Conservation (phyloP, 2,329 filamentous ascomycete species). For the Colletotrichum sp. region DNA sequence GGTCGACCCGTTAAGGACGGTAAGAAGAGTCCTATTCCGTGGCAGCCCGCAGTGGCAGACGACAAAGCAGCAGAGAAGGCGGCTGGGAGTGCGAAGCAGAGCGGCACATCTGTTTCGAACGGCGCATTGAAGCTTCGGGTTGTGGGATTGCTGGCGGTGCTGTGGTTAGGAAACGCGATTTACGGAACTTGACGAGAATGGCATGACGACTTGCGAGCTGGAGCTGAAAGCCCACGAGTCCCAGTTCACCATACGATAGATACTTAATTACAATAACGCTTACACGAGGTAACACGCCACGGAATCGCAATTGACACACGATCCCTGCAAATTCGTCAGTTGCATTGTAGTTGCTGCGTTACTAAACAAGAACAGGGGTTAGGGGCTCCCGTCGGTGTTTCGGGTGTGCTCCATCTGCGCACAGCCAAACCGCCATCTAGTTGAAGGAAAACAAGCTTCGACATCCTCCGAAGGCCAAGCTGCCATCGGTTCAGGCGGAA, state of each 20-base stretch:
- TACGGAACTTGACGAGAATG: slow-evolving; percentile 7
- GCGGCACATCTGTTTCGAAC: background rate
- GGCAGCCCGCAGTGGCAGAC: background rate
- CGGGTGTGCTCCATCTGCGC: slow-evolving; percentile 4
- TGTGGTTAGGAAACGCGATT: slow-evolving; percentile 20
- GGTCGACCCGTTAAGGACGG: slow-evolving; percentile 4
- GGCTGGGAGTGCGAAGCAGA: background rate
- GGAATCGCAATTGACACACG: background rate
- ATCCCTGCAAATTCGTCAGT: background rate
- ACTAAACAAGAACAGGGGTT: slow-evolving; percentile 2
- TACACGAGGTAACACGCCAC: background rate
- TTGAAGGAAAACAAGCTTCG: slow-evolving; percentile 9
- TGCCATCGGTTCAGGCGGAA: background rate
- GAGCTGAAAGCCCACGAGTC: background rate
- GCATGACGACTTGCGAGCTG: background rate
- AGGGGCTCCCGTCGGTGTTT: background rate
- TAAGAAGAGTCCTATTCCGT: slow-evolving; percentile 10
- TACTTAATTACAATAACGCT: slow-evolving; percentile 1
- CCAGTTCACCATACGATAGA: background rate
- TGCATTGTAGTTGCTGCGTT: background rate
- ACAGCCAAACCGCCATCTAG: background rate
- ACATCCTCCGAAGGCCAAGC: background rate
- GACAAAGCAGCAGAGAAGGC: background rate
- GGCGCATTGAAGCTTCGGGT: background rate
- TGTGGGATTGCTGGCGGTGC: slow-evolving; percentile 1